Base-by-base conservation (phyloP, 2,329 filamentous ascomycete species). In the Cytospora leucostoma region DNA sequence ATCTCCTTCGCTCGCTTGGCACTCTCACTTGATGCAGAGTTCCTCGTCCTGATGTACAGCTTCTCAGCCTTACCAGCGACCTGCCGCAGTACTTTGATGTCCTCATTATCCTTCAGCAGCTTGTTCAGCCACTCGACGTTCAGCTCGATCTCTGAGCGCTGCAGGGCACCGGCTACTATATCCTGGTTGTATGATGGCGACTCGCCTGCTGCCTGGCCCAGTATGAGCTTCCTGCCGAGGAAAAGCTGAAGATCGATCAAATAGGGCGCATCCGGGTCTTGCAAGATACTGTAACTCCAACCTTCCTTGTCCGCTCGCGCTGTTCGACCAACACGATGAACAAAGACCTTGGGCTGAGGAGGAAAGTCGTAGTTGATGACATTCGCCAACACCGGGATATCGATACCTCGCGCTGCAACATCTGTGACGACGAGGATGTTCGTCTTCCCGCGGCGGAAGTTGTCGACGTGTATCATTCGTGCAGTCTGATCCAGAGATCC, bases 361-460 rank as follows among this genome's bases (percentile, higher is more conserved):
- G 95, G 94, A 68, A 99, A 99, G 73, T 98, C 94, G 76, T 96
- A 99, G 80, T 99, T 98, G 80, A 99, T 94, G 64, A 99, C 95
- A 73, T 99, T 98, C 62, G 92, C 93, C 40, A 99, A 83, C 54
- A 97, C 85, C 0, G 95, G 95, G 69, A 99, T 97, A 86, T 99
- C 95, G 66, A 99, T 96, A 86, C 95, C 94, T 81, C 95, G 86
- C 27, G 95, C 95, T 15, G 95, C 95, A 60, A 99, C 93, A 74
- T 99, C 95, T 1, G 95, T 99, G 52, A 98, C 94, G 3, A 99
- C 93, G 10, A 99, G 79, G 55, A 99, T 93, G 69, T 97, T 94
- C 0, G 92, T 90, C 67, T 89, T 84, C 7, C 95, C 95, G 32
- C 82, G 83, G 64, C 96, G 84, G 75, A 99, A 99, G 67, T 93